Base-by-base conservation (phyloP, 371 early-diverging fungal genomes). In the Mortierella sp. region DNA sequence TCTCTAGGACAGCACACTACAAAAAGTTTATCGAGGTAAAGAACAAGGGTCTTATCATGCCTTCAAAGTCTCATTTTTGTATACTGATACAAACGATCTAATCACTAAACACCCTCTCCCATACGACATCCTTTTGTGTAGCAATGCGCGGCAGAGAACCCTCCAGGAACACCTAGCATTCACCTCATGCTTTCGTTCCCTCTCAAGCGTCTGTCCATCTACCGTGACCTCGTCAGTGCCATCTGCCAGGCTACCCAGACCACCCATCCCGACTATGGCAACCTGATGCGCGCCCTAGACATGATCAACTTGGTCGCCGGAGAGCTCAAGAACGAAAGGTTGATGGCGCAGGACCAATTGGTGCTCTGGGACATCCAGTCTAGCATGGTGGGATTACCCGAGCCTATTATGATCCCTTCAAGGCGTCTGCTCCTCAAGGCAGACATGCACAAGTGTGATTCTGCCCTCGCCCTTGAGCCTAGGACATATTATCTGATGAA, bases 401-500 rank as follows among this genome's bases (percentile, higher is more conserved):
- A 79, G 22, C 80, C 85, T 7, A 73, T 85, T 55, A 68, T 85
- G 79, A 77, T 79, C 47, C 80, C 85, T 11, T 40, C 55, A 22
- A 44, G 85, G 34, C 76, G 85, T 8, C 50, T 85, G 48, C 65
- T 85, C 34, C 80, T 85, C 37, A 76, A 77, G 34, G 85, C 80
- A 1, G 85, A 85, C 31, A 37, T 85, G 39, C 80, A 79, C 64
- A 85, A 80, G 71, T 77, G 79, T 44, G 80, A 85, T 68, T 71
- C 82, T 16, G 58, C 82, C 11, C 48, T 82, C 11, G 44, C 71
- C 10, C 64, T 82, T n/a, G 82, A 82, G 66, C 82, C 82, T 16
- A 63, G 82, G 40, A 82, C 78, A 6, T 82, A 82, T 44, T 77
- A 68, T 40, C 65, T 82, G 19, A 77, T 82, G 82, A 82, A 82